Evolutionary conservation across 768 basidiomycete species (phyloP).

Genomic region (Mycena maculata): DNA sequence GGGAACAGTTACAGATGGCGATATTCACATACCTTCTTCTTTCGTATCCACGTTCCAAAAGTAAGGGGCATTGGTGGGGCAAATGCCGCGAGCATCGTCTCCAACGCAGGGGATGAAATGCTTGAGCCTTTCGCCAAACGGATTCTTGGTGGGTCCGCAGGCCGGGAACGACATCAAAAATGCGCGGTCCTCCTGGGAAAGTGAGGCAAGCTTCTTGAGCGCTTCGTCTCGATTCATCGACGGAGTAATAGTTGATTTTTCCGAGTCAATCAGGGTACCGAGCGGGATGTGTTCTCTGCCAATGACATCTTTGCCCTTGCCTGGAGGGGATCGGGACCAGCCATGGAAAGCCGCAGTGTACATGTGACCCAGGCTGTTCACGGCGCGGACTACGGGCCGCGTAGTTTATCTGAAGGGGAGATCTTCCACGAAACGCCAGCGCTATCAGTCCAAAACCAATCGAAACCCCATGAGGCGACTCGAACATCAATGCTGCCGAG

Average conservation of each 20-base stretch:
- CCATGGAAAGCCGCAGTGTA: no score
- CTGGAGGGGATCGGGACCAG: no score
- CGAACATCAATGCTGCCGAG: no score
- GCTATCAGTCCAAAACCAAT: no score
- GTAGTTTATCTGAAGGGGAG: no score
- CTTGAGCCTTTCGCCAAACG: not conserved
- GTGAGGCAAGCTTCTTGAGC: not conserved
- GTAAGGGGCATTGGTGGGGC: not conserved
- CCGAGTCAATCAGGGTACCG: conserved; percentile 18
- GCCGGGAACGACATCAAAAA: conserved; percentile 22
- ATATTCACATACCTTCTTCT: not conserved
- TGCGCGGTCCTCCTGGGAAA: not conserved
- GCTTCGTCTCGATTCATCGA: not conserved
- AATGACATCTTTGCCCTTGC: conserved; percentile 26
- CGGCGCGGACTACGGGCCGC: no score
- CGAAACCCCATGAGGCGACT: no score
- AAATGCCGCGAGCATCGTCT: not conserved
- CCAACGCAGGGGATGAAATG: conserved; percentile 9
- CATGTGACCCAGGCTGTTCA: no score
- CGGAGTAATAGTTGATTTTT: conserved; percentile 16
- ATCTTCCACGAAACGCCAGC: no score
- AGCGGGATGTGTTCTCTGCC: conserved; percentile 9
- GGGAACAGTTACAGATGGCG: not conserved
- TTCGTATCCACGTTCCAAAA: not conserved
- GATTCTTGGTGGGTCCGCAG: not conserved